These are phyloP conservation scores for Cerrena zonata DNA, from an alignment of 1,284 basidiomycete species.

Conservation along the genomic window DNA sequence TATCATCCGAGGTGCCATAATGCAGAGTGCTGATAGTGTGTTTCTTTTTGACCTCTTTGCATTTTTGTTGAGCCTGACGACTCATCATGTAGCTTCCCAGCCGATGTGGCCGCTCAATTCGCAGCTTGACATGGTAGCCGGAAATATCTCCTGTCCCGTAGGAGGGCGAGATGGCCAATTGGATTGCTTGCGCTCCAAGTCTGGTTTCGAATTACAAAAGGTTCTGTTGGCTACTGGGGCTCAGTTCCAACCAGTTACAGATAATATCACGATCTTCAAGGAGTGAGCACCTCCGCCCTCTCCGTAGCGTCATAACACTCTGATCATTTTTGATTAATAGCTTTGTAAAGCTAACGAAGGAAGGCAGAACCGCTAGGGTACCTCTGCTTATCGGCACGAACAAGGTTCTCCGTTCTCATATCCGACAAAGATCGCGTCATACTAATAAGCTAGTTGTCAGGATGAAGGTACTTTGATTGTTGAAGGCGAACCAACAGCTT, in stretches of 20 bases:
- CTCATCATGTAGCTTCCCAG: slow-evolving; percentile 24
- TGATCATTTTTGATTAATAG: too few species aligned
- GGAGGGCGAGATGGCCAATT: slow-evolving; percentile 31
- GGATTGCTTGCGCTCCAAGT: slow-evolving; percentile 34
- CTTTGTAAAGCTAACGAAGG: slow-evolving; percentile 32
- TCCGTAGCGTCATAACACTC: too few species aligned
- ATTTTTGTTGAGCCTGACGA: neutral
- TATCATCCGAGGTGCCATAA: slow-evolving; percentile 35
- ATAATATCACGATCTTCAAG: slow-evolving; percentile 39
- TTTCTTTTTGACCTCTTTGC: slow-evolving; percentile 4
- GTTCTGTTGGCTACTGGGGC: slow-evolving; percentile 31
- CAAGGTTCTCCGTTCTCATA: slow-evolving; percentile 28
- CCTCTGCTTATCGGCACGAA: slow-evolving; percentile 39
- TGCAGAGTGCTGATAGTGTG: slow-evolving; percentile 40
- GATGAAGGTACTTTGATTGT: slow-evolving; percentile 41
- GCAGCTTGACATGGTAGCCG: slow-evolving; percentile 32
- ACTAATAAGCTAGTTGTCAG: slow-evolving; percentile 16
- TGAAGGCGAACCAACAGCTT: slow-evolving; percentile 38
- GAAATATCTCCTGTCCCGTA: slow-evolving; percentile 33
- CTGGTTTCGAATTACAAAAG: slow-evolving; percentile 28
- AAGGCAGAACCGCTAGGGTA: slow-evolving; percentile 33
- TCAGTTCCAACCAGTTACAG: slow-evolving; percentile 40
- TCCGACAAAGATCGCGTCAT: neutral
- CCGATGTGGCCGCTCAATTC: slow-evolving; percentile 38
- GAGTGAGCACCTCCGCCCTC: slow-evolving; percentile 18